phyloP scores from a whole-genome alignment of 2,329 filamentous ascomycete species.

The Pezicula carpinea region DNA sequence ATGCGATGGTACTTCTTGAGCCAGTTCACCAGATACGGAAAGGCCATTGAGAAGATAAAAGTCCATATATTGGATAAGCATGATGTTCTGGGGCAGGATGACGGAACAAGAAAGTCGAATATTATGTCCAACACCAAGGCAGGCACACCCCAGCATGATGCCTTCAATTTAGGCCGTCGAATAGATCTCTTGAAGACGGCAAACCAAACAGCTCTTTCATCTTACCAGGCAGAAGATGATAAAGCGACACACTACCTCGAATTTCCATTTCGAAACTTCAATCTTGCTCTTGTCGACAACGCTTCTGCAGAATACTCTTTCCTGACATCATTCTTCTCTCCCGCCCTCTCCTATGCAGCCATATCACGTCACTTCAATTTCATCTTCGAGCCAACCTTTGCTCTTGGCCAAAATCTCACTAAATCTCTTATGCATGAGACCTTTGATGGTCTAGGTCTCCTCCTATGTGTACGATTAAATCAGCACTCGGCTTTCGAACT shows the following conservation, averaged over 20 bases:
- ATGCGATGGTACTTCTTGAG: conserved; percentile 98
- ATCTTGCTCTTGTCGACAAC: conserved; percentile 89
- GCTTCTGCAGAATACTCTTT: conserved; percentile 94
- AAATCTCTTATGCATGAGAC: conserved; percentile 72
- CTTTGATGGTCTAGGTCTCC: conserved; percentile 78
- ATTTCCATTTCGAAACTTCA: conserved; percentile 88
- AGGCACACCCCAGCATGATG: conserved; percentile 66
- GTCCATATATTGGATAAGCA: conserved; percentile 78
- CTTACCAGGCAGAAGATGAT: conserved; percentile 88
- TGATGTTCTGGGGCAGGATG: conserved; percentile 78
- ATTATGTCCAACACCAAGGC: conserved; percentile 48
- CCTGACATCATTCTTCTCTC: conserved; percentile 82
- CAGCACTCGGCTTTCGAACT: conserved; percentile 93
- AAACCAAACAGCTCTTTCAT: conserved; percentile 73
- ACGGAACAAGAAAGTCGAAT: conserved; percentile 59
- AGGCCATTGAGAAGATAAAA: conserved; percentile 78
- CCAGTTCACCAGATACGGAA: conserved; percentile 84
- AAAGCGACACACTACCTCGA: conserved; percentile 82
- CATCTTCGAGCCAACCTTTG: conserved; percentile 85
- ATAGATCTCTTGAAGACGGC: conserved; percentile 74
- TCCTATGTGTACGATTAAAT: conserved; percentile 89
- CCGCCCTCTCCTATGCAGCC: conserved; percentile 67
- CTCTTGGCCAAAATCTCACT: conserved; percentile 73
- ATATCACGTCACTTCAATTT: conserved; percentile 81
- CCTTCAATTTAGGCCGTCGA: conserved; percentile 83